Percentiles rank a stretch among this genome's conserved stretches.
Evolutionary conservation across 1,139 yeast genomes (phyloP).

Genomic region (Yamadazyma trypodendri): DNA sequence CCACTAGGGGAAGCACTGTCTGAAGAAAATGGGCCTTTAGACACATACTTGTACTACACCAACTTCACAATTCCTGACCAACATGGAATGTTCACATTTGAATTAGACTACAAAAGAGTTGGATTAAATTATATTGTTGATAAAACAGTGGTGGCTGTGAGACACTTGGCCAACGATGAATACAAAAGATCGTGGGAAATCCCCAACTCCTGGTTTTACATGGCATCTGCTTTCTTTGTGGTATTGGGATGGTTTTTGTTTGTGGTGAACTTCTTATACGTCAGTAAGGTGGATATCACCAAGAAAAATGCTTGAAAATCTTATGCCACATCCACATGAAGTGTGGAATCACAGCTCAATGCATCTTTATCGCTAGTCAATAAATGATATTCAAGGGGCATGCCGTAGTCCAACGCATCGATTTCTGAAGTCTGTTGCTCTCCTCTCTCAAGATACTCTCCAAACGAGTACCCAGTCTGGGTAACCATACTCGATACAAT

Average conservation of each 20-base stretch:
- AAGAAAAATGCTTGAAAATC: conserved; percentile 34
- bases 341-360: conserved; percentile 7
- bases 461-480: conserved; percentile 6
- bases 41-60: conserved; percentile 34
- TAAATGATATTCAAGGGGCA: conserved; percentile 12
- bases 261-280: conserved; percentile 61
- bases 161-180: conserved; percentile 96
- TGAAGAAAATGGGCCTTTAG: conserved; percentile 36
- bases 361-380: conserved; percentile 8
- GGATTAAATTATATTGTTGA: conserved; percentile 72
- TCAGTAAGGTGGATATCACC: conserved; percentile 29
- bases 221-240: conserved; percentile 69
- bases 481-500: conserved; percentile 10
- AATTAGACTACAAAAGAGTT: conserved; percentile 74
- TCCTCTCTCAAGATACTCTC: conserved; percentile 3
- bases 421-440: conserved; percentile 3
- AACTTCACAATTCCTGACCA: conserved; percentile 85
- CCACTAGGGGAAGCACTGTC: conserved; percentile 43
- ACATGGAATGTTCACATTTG: conserved; percentile 93
- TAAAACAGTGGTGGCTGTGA: conserved; percentile 72
- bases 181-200: conserved; percentile 92
- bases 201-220: conserved; percentile 89
- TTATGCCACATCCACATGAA: not conserved
- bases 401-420: conserved; percentile 8
- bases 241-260: conserved; percentile 75